Conservation (phyloP, 2,329 filamentous ascomycete genomes). For the Chalaropsis thielavioides region DNA sequence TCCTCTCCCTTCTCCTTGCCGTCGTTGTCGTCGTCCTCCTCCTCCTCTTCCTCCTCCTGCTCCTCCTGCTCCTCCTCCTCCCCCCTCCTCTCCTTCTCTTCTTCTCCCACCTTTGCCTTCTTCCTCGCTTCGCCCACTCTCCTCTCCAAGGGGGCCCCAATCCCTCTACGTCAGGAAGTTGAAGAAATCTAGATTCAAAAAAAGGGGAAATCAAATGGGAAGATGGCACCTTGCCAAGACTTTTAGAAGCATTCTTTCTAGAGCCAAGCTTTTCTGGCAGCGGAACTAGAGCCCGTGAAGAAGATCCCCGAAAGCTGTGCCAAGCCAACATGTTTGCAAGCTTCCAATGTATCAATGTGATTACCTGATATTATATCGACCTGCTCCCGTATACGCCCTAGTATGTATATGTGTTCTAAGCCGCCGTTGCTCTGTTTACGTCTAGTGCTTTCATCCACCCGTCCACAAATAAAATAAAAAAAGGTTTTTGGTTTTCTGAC, state of each 20-base stretch:
- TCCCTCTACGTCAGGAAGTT: conserved; percentile 1
- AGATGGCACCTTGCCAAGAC: conserved; percentile 2
- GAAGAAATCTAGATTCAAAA: neutral
- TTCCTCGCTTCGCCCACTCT: neutral
- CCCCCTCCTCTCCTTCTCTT: neutral
- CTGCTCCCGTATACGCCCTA: no score
- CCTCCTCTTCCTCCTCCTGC: neutral
- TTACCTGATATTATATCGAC: no score
- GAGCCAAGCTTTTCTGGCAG: conserved; percentile 3
- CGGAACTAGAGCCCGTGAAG: neutral
- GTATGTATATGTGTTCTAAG: no score
- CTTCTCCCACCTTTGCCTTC: neutral
- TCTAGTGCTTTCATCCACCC: no score
- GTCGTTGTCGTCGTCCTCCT: neutral
- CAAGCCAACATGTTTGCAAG: neutral
- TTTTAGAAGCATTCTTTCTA: neutral
- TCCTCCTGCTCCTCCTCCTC: neutral
- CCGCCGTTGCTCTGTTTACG: no score
- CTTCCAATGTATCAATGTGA: neutral
- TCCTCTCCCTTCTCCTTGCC: neutral
- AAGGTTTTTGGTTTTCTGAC: neutral
- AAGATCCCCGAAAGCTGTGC: neutral
- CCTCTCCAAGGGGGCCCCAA: neutral
- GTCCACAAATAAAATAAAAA: no score
- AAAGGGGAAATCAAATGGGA: neutral